A percentile compares a stretch with the other conserved stretches of the same genome.
These are phyloP conservation scores for Protomyces inouyei DNA, from an alignment of 1,139 yeast genomes.

Conservation along the genomic window DNA sequence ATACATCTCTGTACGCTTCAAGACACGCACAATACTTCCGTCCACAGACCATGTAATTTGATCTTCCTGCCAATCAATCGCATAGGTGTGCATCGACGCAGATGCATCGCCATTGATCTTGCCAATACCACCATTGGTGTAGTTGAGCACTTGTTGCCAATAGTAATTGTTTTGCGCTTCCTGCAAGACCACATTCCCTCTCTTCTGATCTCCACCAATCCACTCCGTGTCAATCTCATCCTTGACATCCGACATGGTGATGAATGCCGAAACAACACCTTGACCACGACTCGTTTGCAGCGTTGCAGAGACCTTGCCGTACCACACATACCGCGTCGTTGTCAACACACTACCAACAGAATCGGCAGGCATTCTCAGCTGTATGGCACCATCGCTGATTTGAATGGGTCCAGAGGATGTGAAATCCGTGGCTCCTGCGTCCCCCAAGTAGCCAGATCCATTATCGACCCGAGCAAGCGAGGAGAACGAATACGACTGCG, in stretches of 20 bases:
- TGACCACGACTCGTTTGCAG: conserved; percentile 66
- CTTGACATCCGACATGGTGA: conserved; percentile 66
- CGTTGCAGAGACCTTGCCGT: conserved; percentile 68
- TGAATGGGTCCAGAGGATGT: conserved; percentile 63
- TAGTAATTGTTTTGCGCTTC: conserved; percentile 72
- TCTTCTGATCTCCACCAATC: conserved; percentile 49
- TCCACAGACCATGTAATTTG: conserved; percentile 67
- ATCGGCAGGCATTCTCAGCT: conserved; percentile 72
- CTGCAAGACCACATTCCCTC: conserved; percentile 48
- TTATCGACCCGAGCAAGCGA: conserved; percentile 38
- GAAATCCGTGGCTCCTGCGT: conserved; percentile 65
- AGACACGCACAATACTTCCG: conserved; percentile 64
- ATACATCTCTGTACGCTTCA: conserved; percentile 60
- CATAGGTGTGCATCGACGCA: conserved; percentile 68
- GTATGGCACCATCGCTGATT: conserved; percentile 51
- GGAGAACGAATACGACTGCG: conserved; percentile 34
- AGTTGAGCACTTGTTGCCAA: conserved; percentile 66
- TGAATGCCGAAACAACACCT: conserved; percentile 82
- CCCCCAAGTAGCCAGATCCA: conserved; percentile 59
- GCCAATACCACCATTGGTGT: conserved; percentile 51
- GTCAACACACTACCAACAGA: conserved; percentile 76
- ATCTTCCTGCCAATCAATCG: conserved; percentile 78
- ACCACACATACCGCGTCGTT: conserved; percentile 77
- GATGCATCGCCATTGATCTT: conserved; percentile 50
- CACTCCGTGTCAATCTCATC: conserved; percentile 89